These are phyloP conservation scores for Limonomyces culmigenus DNA, from an alignment of 1,284 basidiomycete species.

Conservation along the genomic window DNA sequence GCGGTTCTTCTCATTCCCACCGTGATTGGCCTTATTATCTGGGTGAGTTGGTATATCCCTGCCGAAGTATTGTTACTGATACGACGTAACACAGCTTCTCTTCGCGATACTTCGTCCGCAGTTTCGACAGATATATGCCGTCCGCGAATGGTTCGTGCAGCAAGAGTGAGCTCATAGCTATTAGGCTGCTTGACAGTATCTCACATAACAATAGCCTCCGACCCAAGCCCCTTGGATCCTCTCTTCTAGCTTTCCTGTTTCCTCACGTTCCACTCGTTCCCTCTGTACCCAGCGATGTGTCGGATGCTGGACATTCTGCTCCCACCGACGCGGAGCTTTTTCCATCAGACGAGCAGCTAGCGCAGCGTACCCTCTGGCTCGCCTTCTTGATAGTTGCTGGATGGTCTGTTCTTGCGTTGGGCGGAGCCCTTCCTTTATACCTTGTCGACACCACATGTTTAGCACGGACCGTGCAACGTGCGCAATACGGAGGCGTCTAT, in stretches of 20 bases:
- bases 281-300: conserved; percentile 31
- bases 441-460: conserved; percentile 53
- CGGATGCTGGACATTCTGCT: conserved; percentile 31
- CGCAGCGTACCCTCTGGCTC: conserved; percentile 48
- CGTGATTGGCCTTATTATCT: conserved; percentile 39
- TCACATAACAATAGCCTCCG: conserved; percentile 29
- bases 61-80: not conserved
- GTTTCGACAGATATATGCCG: conserved; percentile 49
- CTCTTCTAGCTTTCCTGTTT: conserved; percentile 48
- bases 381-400: conserved; percentile 43
- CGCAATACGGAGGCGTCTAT: conserved; percentile 37
- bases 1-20: conserved; percentile 38
- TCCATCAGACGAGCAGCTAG: conserved; percentile 57
- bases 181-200: conserved; percentile 1
- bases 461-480: conserved; percentile 26
- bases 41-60: conserved; percentile 29
- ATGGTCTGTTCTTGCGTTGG: conserved; percentile 51
- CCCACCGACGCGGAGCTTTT: conserved; percentile 35
- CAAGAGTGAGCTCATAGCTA: conserved; percentile 33
- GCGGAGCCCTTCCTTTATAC: conserved; percentile 53
- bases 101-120: conserved; percentile 52
- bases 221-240: conserved; percentile 37
- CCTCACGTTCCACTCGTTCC: conserved; percentile 54
- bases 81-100: conserved; percentile 28
- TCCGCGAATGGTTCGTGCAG: conserved; percentile 60